Base-by-base conservation (phyloP, 176 grass and related monocot genomes). In the Phoenix dactylifera region DNA sequence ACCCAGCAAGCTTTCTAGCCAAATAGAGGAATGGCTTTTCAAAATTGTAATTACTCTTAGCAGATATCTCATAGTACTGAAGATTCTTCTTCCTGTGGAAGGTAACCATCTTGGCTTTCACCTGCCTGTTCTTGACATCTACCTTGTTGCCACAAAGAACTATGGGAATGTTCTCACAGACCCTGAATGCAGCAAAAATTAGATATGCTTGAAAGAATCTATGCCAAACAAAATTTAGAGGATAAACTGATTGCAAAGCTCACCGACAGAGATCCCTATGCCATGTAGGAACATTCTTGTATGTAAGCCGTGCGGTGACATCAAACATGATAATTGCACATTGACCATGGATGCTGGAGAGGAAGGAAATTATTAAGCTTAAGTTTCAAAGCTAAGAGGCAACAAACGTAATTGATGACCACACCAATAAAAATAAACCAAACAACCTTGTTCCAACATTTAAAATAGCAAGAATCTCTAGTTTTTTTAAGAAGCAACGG, bases 21-120 rank as follows among this genome's bases (percentile, higher is more conserved):
- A 95, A 85, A 51, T 89, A 89, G 22, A 95, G 85, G 78, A 89
- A 95, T 54, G 89, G 89, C 62, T 95, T 95, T 65, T 95, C 89
- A 44, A 95, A 95, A 54, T 95, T 95, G 81, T 95, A 95, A 18
- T 95, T 89, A 65, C 89, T 95, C 85, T 95, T 95, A 6, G 89
- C 89, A 50, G 89, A 95, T 51, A 95, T 95, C 51, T 95, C 89
- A 17, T 95, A 95, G 72, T 95, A 95, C 64, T 95, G 89, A 49
- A 95, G 82, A 51, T 95, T 95, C 67, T 95, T 95, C 72, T 95
- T 95, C 78, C 89, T 82, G 57, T 89, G 89, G 65, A 95, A 89
- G 2, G 85, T 89, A 14, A 89, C 89, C 19, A 85, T 81, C 68
- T 95, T 95, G 24, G 89, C 89, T 51, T 95, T 95, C 28, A 95